A percentile compares a stretch with the other conserved stretches of the same genome.
These are phyloP conservation scores for Neurospora sp. DNA, from an alignment of 2,329 filamentous ascomycete species.

Conservation along the genomic window DNA sequence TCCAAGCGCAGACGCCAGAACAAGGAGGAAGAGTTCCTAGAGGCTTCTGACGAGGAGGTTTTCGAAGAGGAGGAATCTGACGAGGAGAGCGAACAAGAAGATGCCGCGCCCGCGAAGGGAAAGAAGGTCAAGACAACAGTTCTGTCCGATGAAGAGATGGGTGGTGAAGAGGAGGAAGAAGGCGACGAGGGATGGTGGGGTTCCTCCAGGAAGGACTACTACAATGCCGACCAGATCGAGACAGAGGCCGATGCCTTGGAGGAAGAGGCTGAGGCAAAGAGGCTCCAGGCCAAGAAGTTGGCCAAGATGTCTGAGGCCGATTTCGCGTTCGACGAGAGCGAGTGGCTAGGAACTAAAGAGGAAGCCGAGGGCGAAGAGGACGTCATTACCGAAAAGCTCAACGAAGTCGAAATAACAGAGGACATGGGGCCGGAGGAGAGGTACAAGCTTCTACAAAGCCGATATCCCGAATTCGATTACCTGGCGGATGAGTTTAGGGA, in stretches of 20 bases:
- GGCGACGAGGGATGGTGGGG: slow-evolving; percentile 71
- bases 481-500: slow-evolving; percentile 69
- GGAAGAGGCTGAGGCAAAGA: slow-evolving; percentile 82
- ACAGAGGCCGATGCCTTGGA: slow-evolving; percentile 65
- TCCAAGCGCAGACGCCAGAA: slow-evolving; percentile 65
- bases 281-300: slow-evolving; percentile 84
- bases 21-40: slow-evolving; percentile 53
- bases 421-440: slow-evolving; percentile 69
- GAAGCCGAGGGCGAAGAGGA: slow-evolving; percentile 40
- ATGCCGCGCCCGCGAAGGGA: slow-evolving; percentile 13
- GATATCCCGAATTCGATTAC: slow-evolving; percentile 88
- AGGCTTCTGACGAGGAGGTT: slow-evolving; percentile 53
- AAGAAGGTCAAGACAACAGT: slow-evolving; percentile 26
- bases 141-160: slow-evolving; percentile 39
- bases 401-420: slow-evolving; percentile 70
- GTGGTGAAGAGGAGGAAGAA: slow-evolving; percentile 40
- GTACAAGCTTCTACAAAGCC: slow-evolving; percentile 61
- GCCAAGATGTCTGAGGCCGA: slow-evolving; percentile 83
- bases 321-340: slow-evolving; percentile 83
- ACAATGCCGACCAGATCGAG: slow-evolving; percentile 68
- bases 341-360: slow-evolving; percentile 59
- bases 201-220: slow-evolving; percentile 79
- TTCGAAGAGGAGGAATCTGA: slow-evolving; percentile 19
- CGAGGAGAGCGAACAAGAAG: slow-evolving; percentile 16
- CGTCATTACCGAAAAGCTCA: slow-evolving; percentile 77